Base-by-base conservation (phyloP, 495 filamentous ascomycete genomes). In the Penicillium mononematosum region DNA sequence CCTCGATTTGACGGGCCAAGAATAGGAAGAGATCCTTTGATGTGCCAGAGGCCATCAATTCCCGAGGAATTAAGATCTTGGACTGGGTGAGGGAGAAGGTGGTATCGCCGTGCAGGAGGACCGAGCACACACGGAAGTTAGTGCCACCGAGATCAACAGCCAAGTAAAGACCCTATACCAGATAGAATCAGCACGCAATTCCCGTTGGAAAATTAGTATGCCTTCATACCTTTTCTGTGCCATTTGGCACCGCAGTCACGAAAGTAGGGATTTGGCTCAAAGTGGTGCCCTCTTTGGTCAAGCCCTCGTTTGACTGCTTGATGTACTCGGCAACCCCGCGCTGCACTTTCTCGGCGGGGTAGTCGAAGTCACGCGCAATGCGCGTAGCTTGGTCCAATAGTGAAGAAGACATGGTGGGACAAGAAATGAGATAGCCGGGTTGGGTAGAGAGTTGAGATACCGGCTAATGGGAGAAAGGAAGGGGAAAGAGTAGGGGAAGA, bases 201-300 rank as follows among this genome's bases (percentile, higher is more conserved):
- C 44, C n/a, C 12, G 19, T 7, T 58, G 53, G 25, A 27, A 41
- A 7, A 5, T 25, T n/a, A 25, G 55, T 45, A 38, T 24, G 11
- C 22, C 19, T 1, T 31, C 50, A 42, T 62, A 81, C 77, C 86
- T 96, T 96, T 68, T 98, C 94, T 3, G 92, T 96, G 59, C 94
- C 94, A 83, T 98, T 96, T 60, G 94, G 95, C 4, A 98, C 95
- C 10, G 82, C 85, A 2, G 94, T 97, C 39, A 98, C 93, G 69
- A 93, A 98, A 22, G 94, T 96, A 1, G 94, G 94, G 64, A 98
- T 98, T 77, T 98, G 95, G 73, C 86, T 90, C 81, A 98, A 74
- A 52, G 87, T 89, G 3, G 89, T 84, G 45, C 86, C 86, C 64
- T 90, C 83, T 68, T 89, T 87, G 45, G 84, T 70, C 66, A 95